Base-by-base conservation (phyloP, 352 stramenopile genomes). In the Pythium dissimile region DNA sequence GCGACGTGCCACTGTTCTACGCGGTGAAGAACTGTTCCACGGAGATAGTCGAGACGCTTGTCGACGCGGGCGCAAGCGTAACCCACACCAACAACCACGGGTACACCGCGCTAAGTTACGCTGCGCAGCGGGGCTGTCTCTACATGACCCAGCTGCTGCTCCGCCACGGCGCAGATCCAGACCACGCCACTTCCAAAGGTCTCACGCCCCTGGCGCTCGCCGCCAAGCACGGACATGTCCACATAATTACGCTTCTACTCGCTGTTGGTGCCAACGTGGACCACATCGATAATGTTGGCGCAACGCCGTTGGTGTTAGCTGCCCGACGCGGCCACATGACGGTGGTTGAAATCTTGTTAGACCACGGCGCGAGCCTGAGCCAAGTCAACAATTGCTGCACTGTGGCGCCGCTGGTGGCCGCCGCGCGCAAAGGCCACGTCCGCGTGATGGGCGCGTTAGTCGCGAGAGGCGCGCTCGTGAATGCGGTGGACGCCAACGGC, bases 311-410 rank as follows among this genome's bases (percentile, higher is more conserved):
- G 1, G 9, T 44, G 30, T 18, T 54, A 6, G 31, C 31, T 8
- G 46, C 46, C 18, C 10, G 5, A 56, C 61, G 59, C 27, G 28
- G 74, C 59, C 20, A 35, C 5, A 13, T 34, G 32, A 34, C 32
- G 16, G 27, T 35, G 2, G 48, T 55, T 13, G 16, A 30, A 12
- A 5, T 23, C 20, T 34, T 56, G 37, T 30, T 53, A 7, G 18
- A 1, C 0, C 28, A 18, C 8, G 45, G 45, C 24, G 28, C 45
- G 6, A 12, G 12, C 16, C 27, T 52, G 13, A 21, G 39, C 44
- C 44, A 52, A 9, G 30, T 28, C 16, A 52, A 52, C 44, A 12
- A 28, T 13, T 23, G n/a, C 21, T 23, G 43, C 10, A 18, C 24
- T 16, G 18, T 28, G n/a, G 27, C 45, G 45, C n/a, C n/a, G n/a